phyloP scores from a whole-genome alignment of 495 filamentous ascomycete species.

The Pyrenula massariospora region DNA sequence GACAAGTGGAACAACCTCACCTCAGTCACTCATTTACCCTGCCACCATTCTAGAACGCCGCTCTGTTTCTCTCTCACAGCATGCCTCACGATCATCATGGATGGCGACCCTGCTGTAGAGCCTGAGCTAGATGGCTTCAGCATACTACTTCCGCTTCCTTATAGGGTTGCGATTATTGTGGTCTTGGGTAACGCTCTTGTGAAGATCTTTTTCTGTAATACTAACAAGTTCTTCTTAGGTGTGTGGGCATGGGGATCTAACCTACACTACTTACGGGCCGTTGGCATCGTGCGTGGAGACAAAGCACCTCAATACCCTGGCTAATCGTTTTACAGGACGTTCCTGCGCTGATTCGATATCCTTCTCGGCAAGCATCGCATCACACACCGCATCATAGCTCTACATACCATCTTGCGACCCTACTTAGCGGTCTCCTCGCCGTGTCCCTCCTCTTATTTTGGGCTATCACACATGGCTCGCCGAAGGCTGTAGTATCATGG shows the following conservation, averaged over 20 bases:
- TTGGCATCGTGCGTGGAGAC: constrained; percentile 52
- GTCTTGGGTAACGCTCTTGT: constrained; percentile 52
- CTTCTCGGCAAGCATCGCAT: constrained; percentile 47
- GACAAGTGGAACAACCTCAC: neutral
- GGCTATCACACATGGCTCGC: constrained; percentile 57
- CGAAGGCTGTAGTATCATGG: constrained; percentile 54
- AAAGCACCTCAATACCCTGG: neutral
- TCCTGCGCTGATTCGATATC: constrained; percentile 68
- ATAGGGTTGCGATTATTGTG: constrained; percentile 66
- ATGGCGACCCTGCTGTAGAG: constrained; percentile 70
- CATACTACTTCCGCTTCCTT: constrained; percentile 74
- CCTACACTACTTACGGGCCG: constrained; percentile 63
- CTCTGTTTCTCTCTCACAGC: constrained; percentile 7
- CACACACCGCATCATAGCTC: constrained; percentile 65
- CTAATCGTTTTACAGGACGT: constrained; percentile 44
- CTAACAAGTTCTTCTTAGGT: constrained; percentile 33
- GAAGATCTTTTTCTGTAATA: neutral
- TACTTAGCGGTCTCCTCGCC: constrained; percentile 57
- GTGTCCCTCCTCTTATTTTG: constrained; percentile 72
- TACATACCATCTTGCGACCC: constrained; percentile 68
- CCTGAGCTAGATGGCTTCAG: constrained; percentile 76
- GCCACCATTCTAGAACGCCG: constrained; percentile 6
- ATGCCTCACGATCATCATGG: constrained; percentile 38
- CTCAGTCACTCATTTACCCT: constrained; percentile 27
- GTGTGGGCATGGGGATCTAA: constrained; percentile 88